Conservation (phyloP, 768 basidiomycete species). For the Tricholoma furcatifolium region DNA sequence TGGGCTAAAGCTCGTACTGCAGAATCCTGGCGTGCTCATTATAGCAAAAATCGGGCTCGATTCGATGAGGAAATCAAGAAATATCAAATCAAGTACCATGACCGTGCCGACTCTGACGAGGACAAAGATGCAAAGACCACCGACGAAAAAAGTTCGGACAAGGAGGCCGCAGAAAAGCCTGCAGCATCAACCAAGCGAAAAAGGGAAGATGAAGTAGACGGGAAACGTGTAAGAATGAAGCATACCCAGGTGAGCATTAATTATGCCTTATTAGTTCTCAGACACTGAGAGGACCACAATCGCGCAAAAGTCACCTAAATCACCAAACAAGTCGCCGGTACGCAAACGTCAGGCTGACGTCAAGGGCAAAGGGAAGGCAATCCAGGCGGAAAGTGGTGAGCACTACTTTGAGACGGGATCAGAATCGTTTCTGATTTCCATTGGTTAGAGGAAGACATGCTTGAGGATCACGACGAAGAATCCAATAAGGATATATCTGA, state of each 20-base stretch:
- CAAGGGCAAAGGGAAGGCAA: not conserved
- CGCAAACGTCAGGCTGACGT: not conserved
- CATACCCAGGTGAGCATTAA: not conserved
- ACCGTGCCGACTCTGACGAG: not conserved
- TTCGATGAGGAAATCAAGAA: slow-evolving; percentile 2
- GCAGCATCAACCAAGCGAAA: slow-evolving; percentile 10
- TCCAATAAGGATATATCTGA: no score
- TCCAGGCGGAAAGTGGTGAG: not conserved
- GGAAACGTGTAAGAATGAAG: slow-evolving; percentile 7
- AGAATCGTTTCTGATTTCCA: not conserved
- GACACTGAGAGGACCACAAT: no score
- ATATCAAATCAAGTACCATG: slow-evolving; percentile 3
- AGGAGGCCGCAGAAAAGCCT: not conserved
- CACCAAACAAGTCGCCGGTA: not conserved
- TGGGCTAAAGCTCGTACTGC: no score
- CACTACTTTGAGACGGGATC: not conserved
- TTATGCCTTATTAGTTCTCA: no score
- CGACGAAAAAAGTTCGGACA: not conserved
- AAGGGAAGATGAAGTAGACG: slow-evolving; percentile 8
- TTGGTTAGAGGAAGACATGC: not conserved
- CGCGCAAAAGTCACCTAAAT: not conserved
- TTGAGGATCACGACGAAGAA: not conserved
- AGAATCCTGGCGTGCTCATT: slow-evolving; percentile 64
- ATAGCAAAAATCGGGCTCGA: slow-evolving; percentile 38
- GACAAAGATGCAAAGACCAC: not conserved